Conservation (phyloP, 495 filamentous ascomycete species). For the Parathielavia hyrcaniae region DNA sequence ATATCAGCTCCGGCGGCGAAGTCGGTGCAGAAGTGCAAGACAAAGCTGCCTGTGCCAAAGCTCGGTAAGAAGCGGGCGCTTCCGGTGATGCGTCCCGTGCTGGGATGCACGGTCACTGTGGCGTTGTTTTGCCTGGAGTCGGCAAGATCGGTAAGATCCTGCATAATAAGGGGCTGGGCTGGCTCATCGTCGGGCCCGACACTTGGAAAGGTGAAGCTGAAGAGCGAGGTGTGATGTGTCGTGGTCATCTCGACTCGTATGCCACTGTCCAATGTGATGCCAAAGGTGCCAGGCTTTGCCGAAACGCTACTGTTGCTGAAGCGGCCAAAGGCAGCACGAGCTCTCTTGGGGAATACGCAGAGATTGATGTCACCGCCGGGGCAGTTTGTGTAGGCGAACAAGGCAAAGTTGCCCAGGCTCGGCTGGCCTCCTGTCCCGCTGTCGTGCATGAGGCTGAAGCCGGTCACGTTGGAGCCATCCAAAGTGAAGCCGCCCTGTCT, state of each 20-base stretch:
- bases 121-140: slow-evolving; percentile 58
- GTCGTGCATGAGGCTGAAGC: slow-evolving; percentile 66
- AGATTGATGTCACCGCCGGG: slow-evolving; percentile 56
- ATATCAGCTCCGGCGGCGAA: slow-evolving; percentile 55
- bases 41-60: slow-evolving; percentile 60
- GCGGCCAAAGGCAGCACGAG: slow-evolving; percentile 28
- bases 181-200: slow-evolving; percentile 29
- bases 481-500: slow-evolving; percentile 70
- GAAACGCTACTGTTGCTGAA: slow-evolving; percentile 48
- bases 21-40: slow-evolving; percentile 61
- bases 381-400: slow-evolving; percentile 63
- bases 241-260: slow-evolving; percentile 64
- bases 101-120: slow-evolving; percentile 47
- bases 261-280: slow-evolving; percentile 52
- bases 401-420: slow-evolving; percentile 67
- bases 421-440: slow-evolving; percentile 64
- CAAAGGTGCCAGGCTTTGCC: slow-evolving; percentile 63
- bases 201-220: slow-evolving; percentile 61
- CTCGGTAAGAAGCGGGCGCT: slow-evolving; percentile 62
- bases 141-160: slow-evolving; percentile 62
- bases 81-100: slow-evolving; percentile 57
- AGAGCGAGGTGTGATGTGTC: slow-evolving; percentile 58
- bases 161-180: slow-evolving; percentile 53
- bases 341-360: slow-evolving; percentile 55
- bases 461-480: slow-evolving; percentile 55